Percentiles rank a stretch among this genome's conserved stretches.
These are phyloP conservation scores for Colletotrichum cereale DNA, from an alignment of 2,329 filamentous ascomycete species.

Conservation along the genomic window DNA sequence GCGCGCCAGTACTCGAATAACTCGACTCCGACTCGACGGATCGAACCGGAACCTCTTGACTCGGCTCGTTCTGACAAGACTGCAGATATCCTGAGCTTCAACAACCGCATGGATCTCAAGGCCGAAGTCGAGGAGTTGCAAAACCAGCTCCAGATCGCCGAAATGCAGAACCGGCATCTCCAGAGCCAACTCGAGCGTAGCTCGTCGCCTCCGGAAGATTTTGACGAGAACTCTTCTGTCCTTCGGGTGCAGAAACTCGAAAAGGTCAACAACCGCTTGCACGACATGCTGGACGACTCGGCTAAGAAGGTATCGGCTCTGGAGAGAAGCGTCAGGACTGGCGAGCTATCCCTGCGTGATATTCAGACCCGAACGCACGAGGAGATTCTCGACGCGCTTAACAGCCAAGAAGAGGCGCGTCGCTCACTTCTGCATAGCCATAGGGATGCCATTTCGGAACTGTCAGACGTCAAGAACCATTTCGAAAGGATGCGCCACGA, in stretches of 20 bases:
- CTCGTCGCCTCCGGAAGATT: conserved; percentile 71
- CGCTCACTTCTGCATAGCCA: conserved; percentile 85
- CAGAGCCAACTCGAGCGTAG: conserved; percentile 85
- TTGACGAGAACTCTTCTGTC: conserved; percentile 82
- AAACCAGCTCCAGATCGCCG: conserved; percentile 91
- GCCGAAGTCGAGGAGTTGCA: conserved; percentile 92
- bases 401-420: conserved; percentile 91
- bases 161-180: conserved; percentile 95
- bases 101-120: conserved; percentile 91
- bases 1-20: conserved; percentile 76
- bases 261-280: conserved; percentile 88
- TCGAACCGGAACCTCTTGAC: conserved; percentile 74
- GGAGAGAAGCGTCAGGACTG: conserved; percentile 87
- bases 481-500: conserved; percentile 89
- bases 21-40: conserved; percentile 82
- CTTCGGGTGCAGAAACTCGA: conserved; percentile 91
- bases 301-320: conserved; percentile 90
- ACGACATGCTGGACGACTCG: conserved; percentile 95
- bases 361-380: conserved; percentile 94
- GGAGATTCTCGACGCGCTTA: conserved; percentile 92
- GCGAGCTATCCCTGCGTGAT: conserved; percentile 89
- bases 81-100: conserved; percentile 84
- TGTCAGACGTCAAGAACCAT: conserved; percentile 86
- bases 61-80: conserved; percentile 88
- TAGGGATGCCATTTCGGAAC: conserved; percentile 85